Evolutionary conservation across 192 early-diverging fungal genomes (phyloP).

Genomic region (Podila horticola): DNA sequence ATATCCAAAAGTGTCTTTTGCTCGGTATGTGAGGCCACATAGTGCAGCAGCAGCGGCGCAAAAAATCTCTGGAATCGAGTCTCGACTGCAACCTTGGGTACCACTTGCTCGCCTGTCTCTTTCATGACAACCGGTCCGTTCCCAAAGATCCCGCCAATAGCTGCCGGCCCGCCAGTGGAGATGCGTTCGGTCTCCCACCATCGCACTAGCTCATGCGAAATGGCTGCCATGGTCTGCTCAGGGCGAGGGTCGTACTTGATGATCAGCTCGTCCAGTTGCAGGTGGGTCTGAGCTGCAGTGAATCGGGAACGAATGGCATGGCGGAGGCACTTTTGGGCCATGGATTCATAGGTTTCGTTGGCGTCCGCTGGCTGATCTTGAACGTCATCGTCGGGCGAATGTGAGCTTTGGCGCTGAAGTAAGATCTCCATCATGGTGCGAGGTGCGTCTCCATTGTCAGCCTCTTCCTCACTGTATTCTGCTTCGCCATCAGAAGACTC

Average conservation of each 20-base stretch:
- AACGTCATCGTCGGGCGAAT: conserved; percentile 26
- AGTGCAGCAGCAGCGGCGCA: conserved; percentile 50
- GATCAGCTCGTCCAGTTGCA: conserved; percentile 59
- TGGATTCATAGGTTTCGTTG: conserved; percentile 40
- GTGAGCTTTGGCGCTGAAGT: conserved; percentile 17
- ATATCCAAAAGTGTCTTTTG: conserved; percentile 43
- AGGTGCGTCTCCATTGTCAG: conserved; percentile 2
- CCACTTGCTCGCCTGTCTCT: conserved; percentile 17
- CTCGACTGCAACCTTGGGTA: conserved; percentile 36
- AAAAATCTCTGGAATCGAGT: conserved; percentile 50
- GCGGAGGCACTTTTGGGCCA: conserved; percentile 45
- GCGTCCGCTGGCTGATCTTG: conserved; percentile 32
- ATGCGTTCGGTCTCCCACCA: conserved; percentile 43
- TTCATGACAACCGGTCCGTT: conserved; percentile 8
- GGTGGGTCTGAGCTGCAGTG: conserved; percentile 52
- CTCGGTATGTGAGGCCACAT: conserved; percentile 41
- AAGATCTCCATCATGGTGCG: conserved; percentile 47
- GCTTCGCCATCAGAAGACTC: not conserved
- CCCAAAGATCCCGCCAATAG: conserved; percentile 17
- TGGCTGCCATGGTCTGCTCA: conserved; percentile 28
- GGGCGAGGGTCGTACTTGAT: conserved; percentile 52
- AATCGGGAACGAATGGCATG: conserved; percentile 52
- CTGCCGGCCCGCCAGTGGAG: conserved; percentile 15
- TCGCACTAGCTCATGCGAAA: conserved; percentile 25
- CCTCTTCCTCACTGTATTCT: not conserved